A percentile compares a stretch with the other conserved stretches of the same genome.
These are phyloP conservation scores for Physcomitrium patens DNA, from an alignment of 225 moss, liverwort and hornwort species.

Conservation along the genomic window DNA sequence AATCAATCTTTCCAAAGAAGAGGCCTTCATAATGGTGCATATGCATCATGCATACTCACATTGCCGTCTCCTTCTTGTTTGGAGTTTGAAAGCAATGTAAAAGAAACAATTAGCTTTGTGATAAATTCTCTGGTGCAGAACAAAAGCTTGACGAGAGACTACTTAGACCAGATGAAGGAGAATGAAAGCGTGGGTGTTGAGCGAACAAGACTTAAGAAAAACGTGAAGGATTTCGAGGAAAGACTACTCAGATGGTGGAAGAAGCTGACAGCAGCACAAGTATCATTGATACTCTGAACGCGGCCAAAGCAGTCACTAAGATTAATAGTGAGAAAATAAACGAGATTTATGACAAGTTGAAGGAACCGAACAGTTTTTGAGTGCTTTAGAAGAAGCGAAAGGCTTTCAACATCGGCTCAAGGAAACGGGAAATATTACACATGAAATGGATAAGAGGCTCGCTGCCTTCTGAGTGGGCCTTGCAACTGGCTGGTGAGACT, in stretches of 20 bases:
- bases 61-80: slow-evolving; percentile 81
- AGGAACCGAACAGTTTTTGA: slow-evolving; percentile 45
- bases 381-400: slow-evolving; percentile 43
- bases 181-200: slow-evolving; percentile 41
- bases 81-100: slow-evolving; percentile 92
- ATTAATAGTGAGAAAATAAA: slow-evolving; percentile 39
- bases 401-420: slow-evolving; percentile 54
- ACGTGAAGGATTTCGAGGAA: slow-evolving; percentile 50
- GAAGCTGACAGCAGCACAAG: slow-evolving; percentile 60
- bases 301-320: slow-evolving; percentile 52
- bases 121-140: slow-evolving; percentile 43
- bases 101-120: slow-evolving; percentile 85
- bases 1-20: slow-evolving; percentile 98
- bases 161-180: slow-evolving; percentile 36
- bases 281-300: slow-evolving; percentile 56
- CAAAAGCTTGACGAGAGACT: slow-evolving; percentile 21
- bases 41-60: slow-evolving; percentile 94
- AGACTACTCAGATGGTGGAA: slow-evolving; percentile 48
- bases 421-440: slow-evolving; percentile 56
- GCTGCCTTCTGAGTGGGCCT: slow-evolving; percentile 81
- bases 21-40: slow-evolving; percentile 99
- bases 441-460: slow-evolving; percentile 77
- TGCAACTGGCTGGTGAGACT: slow-evolving; percentile 74
- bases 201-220: slow-evolving; percentile 43
- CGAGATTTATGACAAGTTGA: slow-evolving; percentile 52